Base-by-base conservation (phyloP, 257 asterid species). In the Haberlea rhodopensis region DNA sequence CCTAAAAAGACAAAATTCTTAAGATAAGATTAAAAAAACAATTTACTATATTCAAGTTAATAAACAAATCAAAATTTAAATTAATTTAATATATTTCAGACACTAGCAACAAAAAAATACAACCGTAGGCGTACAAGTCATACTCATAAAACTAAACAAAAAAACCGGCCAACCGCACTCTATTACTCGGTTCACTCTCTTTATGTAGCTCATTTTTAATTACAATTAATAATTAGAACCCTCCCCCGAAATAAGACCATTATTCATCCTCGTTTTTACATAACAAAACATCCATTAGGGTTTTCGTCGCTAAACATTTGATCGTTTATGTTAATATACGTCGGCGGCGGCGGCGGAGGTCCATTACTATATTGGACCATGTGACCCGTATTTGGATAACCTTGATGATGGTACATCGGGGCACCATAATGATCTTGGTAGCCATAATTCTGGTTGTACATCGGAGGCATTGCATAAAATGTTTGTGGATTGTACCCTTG, bases 261-360 rank as follows among this genome's bases (percentile, higher is more conserved):
- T 10, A 2, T 49, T 1, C n/a, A 29, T 10, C 4, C 29, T 54
- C 40, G 4, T 37, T 22, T 49, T 85, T 79, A 92, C 99, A 92
- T 92, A 43, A 92, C 75, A 1, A 73, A 82, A 76, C 99, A 92
- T 57, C 94, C 90, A 26, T 89, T 78, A 2, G 99, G 96, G 64
- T 92, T 87, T 64, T 92, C 99, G 0, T 94, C 99, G 67, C 96
- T 94, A 13, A 94, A 94, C 86, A 81, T 81, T 7, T 84, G 79
- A 34, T 60, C 65, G 34, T 76, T n/a, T n/a, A n/a, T n/a, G n/a
- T n/a, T 64, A 0, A 75, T 20, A 2, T 81, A 69, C 52, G 66
- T 45, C 0, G 80, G 76, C 0, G 76, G 76, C 2, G 81, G 82
- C 0, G 97, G 86, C 0, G 88, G 87, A 0, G 96, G 95, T 18